Percentiles rank a stretch among this genome's conserved stretches.
These are phyloP conservation scores for Kondoa malvinella DNA, from an alignment of 768 basidiomycete genomes.

Conservation along the genomic window DNA sequence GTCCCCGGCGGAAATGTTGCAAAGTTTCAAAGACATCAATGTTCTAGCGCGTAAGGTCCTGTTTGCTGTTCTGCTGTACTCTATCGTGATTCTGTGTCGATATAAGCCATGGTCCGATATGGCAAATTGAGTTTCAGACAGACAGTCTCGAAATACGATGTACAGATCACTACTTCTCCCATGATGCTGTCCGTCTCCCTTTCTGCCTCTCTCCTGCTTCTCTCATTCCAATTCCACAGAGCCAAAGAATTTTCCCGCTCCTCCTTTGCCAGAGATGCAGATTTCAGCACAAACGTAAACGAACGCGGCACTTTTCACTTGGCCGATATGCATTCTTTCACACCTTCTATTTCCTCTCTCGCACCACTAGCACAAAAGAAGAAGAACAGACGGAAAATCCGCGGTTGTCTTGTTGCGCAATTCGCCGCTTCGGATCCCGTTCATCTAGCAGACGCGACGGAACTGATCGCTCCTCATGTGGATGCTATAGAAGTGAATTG, in stretches of 20 bases:
- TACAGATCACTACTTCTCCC: conserved; percentile 38
- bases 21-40: neutral
- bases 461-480: conserved; percentile 35
- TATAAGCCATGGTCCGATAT: conserved; percentile 33
- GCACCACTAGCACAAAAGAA: neutral
- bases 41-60: neutral
- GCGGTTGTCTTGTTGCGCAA: conserved; percentile 36
- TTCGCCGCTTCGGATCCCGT: conserved; percentile 36
- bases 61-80: neutral
- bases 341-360: no score
- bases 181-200: conserved; percentile 16
- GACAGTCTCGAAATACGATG: conserved; percentile 35
- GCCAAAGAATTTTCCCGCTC: conserved; percentile 38
- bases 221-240: neutral
- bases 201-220: neutral
- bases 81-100: neutral
- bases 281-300: conserved; percentile 33
- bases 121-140: conserved; percentile 38
- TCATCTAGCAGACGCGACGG: conserved; percentile 36
- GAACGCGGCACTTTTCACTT: conserved; percentile 37
- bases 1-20: neutral
- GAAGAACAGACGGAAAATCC: conserved; percentile 26
- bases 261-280: conserved; percentile 33
- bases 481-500: conserved; percentile 40
- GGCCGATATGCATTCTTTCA: conserved; percentile 13